Base-by-base conservation (phyloP, 306 rosid species). In the Malus sylvestris region DNA sequence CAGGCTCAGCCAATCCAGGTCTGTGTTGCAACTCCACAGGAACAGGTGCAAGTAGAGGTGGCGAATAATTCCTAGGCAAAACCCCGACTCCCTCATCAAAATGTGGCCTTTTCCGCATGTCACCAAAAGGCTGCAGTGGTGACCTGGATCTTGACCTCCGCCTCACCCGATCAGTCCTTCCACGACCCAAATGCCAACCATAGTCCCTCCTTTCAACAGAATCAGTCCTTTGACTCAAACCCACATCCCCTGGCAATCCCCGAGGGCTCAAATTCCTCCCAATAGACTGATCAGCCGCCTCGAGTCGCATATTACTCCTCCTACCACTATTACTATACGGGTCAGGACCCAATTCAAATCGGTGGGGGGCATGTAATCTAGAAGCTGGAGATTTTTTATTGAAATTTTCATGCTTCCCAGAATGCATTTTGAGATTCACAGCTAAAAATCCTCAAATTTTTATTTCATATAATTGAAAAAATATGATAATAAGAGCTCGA, bases 181-280 rank as follows among this genome's bases (percentile, higher is more conserved):
- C 79, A 55, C 81, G 81, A 80, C 86, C 84, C 81, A 81, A 70
- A 77, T 73, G 86, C 91, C 91, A 84, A 72, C 80, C 82, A 62
- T 83, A 77, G 52, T 84, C 91, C 85, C 86, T 92, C 78, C 88
- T 80, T 77, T 85, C 90, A 75, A 75, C 68, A 35, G 85, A 78
- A 72, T 71, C 81, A 57, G 60, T 69, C 73, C 81, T 85, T 81
- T 71, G 86, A 86, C 73, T 85, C 64, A 74, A 79, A 79, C 71
- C 81, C 65, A 27, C 74, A 76, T 67, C 87, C 55, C 85, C 84
- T 51, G 88, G 74, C 52, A 85, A 52, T 65, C 78, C 81, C 60
- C 68, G 76, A 59, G 97, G 92, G 78, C 91, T 95, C 81, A 74
- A 73, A 44, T 86, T 90, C 86, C 90, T 85, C 79, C 80, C 81